Base-by-base conservation (phyloP, 352 stramenopile species). In the Detonula confervacea region DNA sequence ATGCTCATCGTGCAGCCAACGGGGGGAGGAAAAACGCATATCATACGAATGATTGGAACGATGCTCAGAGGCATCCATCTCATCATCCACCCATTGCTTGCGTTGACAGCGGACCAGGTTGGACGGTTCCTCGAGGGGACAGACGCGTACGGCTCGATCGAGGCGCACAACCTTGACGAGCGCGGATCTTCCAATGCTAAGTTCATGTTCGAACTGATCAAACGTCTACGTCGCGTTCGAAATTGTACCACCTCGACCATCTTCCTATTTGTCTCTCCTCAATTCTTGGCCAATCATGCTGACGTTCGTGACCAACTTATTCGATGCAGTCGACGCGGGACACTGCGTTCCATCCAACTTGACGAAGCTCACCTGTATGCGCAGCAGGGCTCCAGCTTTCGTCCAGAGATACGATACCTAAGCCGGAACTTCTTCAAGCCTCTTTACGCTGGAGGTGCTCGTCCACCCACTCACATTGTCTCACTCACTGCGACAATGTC, bases 311-410 rank as follows among this genome's bases (percentile, higher is more conserved):
- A 59, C 11, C 8, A n/a, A 6, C 33, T 57, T 12, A 16, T 69
- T 8, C 16, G 16, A 44, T 69, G 60, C 18, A 47, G 11, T n/a
- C 9, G 16, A 33, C 22, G 16, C 11, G 14, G n/a, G 3, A 69
- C 60, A 29, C 42, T 69, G 11, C 42, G 27, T n/a, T 37, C 49
- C 11, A 12, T 56, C 8, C 16, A 6, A 0, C 0, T 59, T 22
- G 42, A 69, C 39, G 42, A 69, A 27, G 59, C 11, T 1, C 59
- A 67, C 24, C 39, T 67, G 0, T 39, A 25, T 24, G 35, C 44
- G 0, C 59, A 67, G 27, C 59, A 67, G 3, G 35, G 37, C 0
- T 16, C 18, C 0, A 51, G 30, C 18, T 67, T 67, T 51, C 39
- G 60, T n/a, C 11, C 24, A 1, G 59, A 69, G 24, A 57, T 69